Evolutionary conservation across 164 flowering plant genomes (phyloP), one percentile per base, ranked within the genome.

Genomic region (Berberis vulgaris): DNA sequence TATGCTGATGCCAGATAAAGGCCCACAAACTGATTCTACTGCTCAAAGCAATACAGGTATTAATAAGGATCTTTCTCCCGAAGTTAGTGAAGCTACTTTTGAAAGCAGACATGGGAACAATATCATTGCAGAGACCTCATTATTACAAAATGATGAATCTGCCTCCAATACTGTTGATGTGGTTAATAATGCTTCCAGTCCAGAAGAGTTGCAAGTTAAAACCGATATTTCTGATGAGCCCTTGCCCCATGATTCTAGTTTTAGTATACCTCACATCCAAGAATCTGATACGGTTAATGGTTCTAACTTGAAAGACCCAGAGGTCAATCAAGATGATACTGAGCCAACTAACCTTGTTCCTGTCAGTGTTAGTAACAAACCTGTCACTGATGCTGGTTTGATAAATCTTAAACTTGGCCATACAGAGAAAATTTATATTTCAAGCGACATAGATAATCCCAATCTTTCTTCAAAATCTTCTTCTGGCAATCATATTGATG

Each of bases 11-110:
- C 49, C 56, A 59, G 77, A 73, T 64, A 73, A 73, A 57, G 69
- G 47, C 53, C 44, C 52, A 56, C 69, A 53, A 13, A 77, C 80
- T 54, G 69, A 68, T 59, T 26, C 54, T 62, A 67, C 46, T 66
- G 59, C 68, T 62, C 86, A 74, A 64, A 58, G 68, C 57, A 50
- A 69, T 69, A 66, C 83, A 81, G 87, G 81, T 82, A 77, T 41
- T 59, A 64, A 71, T 64, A 60, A 71, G 76, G 84, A 74, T 70
- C 64, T 67, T 71, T 72, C 71, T 78, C 62, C 72, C 42, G 79
- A 83, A 70, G 57, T 49, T 72, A 67, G 49, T 58, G 80, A 78
- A 50, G 73, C 68, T 70, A 65, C 67, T 57, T 57, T 63, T 73
- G 82, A 76, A 63, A 76, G 69, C 76, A 70, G 66, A 67, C 46